A percentile compares a stretch with the other conserved stretches of the same genome.
These are phyloP conservation scores for Podila verticillata DNA, from an alignment of 192 early-diverging fungal species.

Conservation along the genomic window DNA sequence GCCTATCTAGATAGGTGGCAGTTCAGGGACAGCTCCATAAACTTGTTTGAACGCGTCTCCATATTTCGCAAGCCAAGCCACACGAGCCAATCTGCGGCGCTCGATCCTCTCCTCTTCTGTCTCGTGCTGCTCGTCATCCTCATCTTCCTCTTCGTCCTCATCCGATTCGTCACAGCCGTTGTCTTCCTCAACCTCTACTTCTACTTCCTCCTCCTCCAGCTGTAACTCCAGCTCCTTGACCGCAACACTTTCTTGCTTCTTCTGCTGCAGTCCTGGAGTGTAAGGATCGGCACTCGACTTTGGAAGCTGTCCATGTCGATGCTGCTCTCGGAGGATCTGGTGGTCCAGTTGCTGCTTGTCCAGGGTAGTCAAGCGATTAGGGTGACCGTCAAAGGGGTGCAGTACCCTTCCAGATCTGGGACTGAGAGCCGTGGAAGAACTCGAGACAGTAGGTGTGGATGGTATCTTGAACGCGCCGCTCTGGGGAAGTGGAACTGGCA, in stretches of 20 bases:
- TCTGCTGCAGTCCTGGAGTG: background rate
- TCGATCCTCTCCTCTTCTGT: constrained; percentile 40
- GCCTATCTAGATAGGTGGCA: constrained; percentile 25
- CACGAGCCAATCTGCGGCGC: constrained; percentile 20
- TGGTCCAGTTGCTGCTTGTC: constrained; percentile 30
- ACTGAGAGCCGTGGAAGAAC: background rate
- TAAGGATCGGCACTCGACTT: background rate
- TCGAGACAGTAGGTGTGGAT: background rate
- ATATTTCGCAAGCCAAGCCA: constrained; percentile 45
- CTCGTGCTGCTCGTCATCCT: constrained; percentile 20
- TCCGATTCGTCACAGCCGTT: constrained; percentile 9
- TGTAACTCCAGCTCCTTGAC: background rate
- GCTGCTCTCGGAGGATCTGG: constrained; percentile 1
- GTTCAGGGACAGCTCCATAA: constrained; percentile 39
- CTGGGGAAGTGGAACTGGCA: no score
- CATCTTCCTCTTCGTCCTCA: constrained; percentile 15
- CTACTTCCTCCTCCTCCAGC: background rate
- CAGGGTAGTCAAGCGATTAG: constrained; percentile 30
- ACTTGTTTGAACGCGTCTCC: constrained; percentile 47
- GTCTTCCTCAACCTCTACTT: constrained; percentile 9
- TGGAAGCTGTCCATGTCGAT: background rate
- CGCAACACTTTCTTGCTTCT: background rate
- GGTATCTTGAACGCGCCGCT: background rate
- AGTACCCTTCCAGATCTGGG: constrained; percentile 14
- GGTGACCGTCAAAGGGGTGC: constrained; percentile 38